These are phyloP conservation scores for Agrocybe chaxingu DNA, from an alignment of 768 basidiomycete species.

Conservation along the genomic window DNA sequence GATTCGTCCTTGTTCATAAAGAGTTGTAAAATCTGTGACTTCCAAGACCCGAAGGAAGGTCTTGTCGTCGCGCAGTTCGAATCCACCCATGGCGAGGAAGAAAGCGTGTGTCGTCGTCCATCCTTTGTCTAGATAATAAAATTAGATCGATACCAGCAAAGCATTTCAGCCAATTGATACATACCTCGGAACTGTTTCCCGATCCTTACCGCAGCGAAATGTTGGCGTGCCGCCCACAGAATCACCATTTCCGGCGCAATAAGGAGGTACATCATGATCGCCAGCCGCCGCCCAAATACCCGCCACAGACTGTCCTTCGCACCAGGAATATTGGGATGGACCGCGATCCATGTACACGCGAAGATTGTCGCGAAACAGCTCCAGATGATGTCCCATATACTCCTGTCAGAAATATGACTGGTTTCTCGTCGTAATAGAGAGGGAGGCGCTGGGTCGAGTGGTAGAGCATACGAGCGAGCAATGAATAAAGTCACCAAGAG, in stretches of 20 bases:
- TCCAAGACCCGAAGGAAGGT: not conserved
- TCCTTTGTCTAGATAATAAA: too few species aligned
- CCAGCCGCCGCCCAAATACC: not conserved
- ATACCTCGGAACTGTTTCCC: too few species aligned
- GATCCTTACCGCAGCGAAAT: too few species aligned
- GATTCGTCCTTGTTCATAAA: not conserved
- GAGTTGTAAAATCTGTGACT: conserved; percentile 7
- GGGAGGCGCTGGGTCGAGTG: too few species aligned
- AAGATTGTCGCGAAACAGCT: conserved; percentile 18
- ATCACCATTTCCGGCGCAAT: conserved; percentile 14
- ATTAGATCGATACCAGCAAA: too few species aligned
- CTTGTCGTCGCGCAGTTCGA: conserved; percentile 3
- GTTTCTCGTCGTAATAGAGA: too few species aligned
- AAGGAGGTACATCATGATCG: conserved; percentile 11
- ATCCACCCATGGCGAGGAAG: conserved; percentile 13
- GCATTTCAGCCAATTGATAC: too few species aligned
- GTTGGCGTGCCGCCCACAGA: conserved; percentile 12
- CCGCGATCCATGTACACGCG: conserved; percentile 15
- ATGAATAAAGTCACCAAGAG: too few species aligned
- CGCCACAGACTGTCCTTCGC: conserved; percentile 7
- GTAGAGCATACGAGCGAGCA: too few species aligned
- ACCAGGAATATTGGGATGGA: conserved; percentile 18
- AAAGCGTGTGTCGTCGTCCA: conserved; percentile 11
- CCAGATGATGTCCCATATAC: conserved; percentile 10
- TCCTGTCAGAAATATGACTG: too few species aligned